These are phyloP conservation scores for Boletus sp. DNA, from an alignment of 768 basidiomycete species.

Conservation along the genomic window DNA sequence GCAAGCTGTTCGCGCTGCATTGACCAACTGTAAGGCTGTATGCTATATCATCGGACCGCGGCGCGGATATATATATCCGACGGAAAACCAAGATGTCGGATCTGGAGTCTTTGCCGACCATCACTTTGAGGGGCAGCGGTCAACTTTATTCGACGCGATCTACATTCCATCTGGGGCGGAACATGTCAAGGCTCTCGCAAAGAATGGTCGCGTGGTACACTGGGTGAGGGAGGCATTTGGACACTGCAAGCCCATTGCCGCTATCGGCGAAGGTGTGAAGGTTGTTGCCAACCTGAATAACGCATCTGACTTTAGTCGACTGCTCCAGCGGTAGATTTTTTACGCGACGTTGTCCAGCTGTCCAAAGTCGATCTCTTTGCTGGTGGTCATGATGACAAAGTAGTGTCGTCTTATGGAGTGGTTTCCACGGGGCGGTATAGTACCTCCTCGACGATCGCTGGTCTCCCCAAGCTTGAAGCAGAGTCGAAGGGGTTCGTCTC, in stretches of 20 bases:
- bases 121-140: conserved; percentile 73
- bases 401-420: conserved; percentile 58
- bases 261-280: conserved; percentile 55
- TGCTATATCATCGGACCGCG: conserved; percentile 68
- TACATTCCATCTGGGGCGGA: conserved; percentile 69
- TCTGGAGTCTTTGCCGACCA: conserved; percentile 55
- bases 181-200: conserved; percentile 53
- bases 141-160: conserved; percentile 81
- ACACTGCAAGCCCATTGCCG: conserved; percentile 81
- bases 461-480: conserved; percentile 41
- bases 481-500: conserved; percentile 51
- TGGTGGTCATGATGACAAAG: conserved; percentile 31
- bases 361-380: conserved; percentile 44
- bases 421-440: conserved; percentile 57
- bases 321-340: conserved; percentile 43
- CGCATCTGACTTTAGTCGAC: background rate
- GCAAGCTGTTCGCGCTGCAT: conserved; percentile 50
- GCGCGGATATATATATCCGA: conserved; percentile 44
- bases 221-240: conserved; percentile 84
- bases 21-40: conserved; percentile 52
- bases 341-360: conserved; percentile 45
- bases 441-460: conserved; percentile 34
- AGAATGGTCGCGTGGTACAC: conserved; percentile 71
- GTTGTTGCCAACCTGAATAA: background rate
- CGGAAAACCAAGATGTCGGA: conserved; percentile 27